phyloP scores from a whole-genome alignment of 2,329 filamentous ascomycete genomes.

The Xylogone sp. region DNA sequence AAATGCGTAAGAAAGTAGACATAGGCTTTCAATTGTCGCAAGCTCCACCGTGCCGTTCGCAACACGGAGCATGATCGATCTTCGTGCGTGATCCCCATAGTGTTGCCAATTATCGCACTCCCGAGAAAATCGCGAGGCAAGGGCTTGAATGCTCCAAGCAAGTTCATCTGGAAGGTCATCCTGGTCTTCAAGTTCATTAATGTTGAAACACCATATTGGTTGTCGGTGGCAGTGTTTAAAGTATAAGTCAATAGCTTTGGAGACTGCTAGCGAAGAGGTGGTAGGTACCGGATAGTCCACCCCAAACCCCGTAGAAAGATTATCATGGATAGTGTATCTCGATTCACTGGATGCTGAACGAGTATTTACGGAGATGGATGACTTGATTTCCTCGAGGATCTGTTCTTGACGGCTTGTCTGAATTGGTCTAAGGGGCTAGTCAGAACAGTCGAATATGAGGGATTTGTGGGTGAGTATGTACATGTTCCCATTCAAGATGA shows the following conservation, averaged over 20 bases:
- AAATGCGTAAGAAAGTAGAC: constrained; percentile 44
- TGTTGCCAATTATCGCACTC: constrained; percentile 27
- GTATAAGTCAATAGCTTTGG: constrained; percentile 33
- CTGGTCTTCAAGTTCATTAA: constrained; percentile 35
- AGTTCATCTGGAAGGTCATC: constrained; percentile 35
- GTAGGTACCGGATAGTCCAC: neutral
- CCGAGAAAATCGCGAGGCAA: constrained; percentile 36
- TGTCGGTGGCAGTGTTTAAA: constrained; percentile 41
- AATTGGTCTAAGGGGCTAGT: constrained; percentile 28
- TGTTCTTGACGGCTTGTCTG: constrained; percentile 24
- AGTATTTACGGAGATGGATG: constrained; percentile 15
- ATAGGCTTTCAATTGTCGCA: constrained; percentile 46
- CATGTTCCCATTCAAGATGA: constrained; percentile 40
- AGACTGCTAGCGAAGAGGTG: constrained; percentile 28
- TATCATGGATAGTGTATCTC: neutral
- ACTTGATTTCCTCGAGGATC: constrained; percentile 25
- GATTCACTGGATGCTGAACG: constrained; percentile 24
- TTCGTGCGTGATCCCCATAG: constrained; percentile 36
- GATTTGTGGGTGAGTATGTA: constrained; percentile 15
- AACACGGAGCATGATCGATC: constrained; percentile 43
- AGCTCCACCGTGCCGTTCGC: constrained; percentile 47
- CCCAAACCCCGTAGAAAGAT: neutral
- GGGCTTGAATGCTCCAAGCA: constrained; percentile 36
- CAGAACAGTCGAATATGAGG: constrained; percentile 19
- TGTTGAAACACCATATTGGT: constrained; percentile 42